Evolutionary conservation across 2,329 filamentous ascomycete species (phyloP).

Genomic region (Fusarium lyarnte): DNA sequence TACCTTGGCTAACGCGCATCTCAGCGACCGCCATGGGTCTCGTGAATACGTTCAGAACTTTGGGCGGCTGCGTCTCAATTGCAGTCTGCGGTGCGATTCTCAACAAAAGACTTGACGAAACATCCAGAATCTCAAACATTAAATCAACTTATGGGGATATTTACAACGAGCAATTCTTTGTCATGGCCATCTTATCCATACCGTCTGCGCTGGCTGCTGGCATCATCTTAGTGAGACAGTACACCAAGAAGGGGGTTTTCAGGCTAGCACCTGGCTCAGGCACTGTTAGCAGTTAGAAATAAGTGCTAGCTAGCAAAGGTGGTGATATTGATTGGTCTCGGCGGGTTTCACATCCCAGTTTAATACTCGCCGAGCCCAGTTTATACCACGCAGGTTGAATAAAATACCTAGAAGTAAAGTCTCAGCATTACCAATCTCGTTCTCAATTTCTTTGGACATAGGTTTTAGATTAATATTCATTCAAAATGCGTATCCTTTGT

Average conservation of each 20-base stretch:
- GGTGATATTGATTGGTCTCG: neutral
- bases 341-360: neutral
- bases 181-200: neutral
- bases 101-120: neutral
- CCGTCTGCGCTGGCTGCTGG: neutral
- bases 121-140: rapidly evolving
- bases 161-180: neutral
- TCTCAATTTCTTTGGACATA: neutral
- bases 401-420: neutral
- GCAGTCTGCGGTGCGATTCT: neutral
- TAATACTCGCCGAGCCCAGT: neutral
- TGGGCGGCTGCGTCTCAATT: neutral
- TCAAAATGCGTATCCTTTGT: neutral
- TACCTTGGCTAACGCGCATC: neutral
- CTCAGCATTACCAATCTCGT: neutral
- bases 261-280: neutral
- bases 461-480: neutral
- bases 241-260: neutral
- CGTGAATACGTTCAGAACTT: neutral
- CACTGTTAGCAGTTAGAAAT: neutral
- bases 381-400: neutral
- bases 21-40: neutral
- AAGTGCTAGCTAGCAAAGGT: neutral
- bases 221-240: neutral
- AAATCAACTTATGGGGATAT: neutral